A percentile compares a stretch with the other conserved stretches of the same genome.
phyloP scores from a whole-genome alignment of 2,329 filamentous ascomycete species.

The Trichoderma pleuroti region DNA sequence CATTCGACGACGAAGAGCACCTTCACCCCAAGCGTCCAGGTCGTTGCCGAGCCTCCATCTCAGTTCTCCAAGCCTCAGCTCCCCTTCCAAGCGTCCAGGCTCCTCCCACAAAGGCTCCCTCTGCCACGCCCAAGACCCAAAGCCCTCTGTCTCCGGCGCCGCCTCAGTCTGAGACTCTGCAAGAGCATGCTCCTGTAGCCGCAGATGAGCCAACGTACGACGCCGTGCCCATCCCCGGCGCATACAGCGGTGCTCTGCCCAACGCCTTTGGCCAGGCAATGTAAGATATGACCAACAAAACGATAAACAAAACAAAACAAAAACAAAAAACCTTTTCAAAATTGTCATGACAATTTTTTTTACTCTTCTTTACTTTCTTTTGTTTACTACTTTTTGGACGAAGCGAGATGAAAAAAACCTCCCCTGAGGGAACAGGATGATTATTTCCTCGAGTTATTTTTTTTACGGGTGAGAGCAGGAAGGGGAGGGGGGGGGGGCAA shows the following conservation, averaged over 20 bases:
- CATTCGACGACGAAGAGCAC: conserved; percentile 42
- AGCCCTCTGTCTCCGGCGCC: conserved; percentile 54
- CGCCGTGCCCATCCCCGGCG: conserved; percentile 81
- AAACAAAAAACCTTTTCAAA: not conserved
- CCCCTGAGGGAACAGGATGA: not conserved
- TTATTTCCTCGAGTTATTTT: not conserved
- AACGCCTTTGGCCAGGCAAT: conserved; percentile 39
- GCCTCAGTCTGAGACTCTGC: conserved; percentile 43
- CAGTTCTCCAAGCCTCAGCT: conserved; percentile 53
- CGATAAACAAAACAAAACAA: not conserved
- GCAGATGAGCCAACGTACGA: conserved; percentile 83
- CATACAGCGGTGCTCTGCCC: conserved; percentile 61
- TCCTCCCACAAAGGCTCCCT: conserved; percentile 74
- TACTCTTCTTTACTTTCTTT: conserved; percentile 11
- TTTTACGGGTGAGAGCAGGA: not conserved
- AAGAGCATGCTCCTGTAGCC: conserved; percentile 65
- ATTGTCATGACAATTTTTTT: conserved; percentile 9
- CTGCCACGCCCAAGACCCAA: conserved; percentile 69
- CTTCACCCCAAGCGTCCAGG: conserved; percentile 53
- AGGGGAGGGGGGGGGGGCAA: too few species aligned
- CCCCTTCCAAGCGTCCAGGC: conserved; percentile 83
- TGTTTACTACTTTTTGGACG: not conserved
- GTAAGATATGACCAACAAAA: conserved; percentile 17
- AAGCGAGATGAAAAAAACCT: not conserved
- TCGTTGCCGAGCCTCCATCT: conserved; percentile 61